Evolutionary conservation across 2,329 filamentous ascomycete species (phyloP), one percentile per base, ranked within the genome.

Genomic region (Hypoxylon sp.): DNA sequence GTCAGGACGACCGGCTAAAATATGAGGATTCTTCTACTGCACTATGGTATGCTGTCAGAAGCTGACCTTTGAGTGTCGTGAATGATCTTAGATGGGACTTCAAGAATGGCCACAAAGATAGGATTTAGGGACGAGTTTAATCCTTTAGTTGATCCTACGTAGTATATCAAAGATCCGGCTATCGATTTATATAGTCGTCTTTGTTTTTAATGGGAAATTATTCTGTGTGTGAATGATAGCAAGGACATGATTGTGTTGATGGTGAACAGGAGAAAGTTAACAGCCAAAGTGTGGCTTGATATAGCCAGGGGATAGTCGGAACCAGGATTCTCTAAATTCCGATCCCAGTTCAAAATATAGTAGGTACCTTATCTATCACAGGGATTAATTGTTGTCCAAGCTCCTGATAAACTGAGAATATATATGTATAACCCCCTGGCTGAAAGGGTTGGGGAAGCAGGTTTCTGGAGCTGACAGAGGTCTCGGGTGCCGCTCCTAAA

Each of bases 1-100:
- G 69, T 69, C 69, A 56, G 66, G 66, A 52, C 3, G 13, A 47
- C 17, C n/a, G 26, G 61, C 48, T 69, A 65, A 71, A 71, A 67
- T 71, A 69, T 17, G 48, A 67, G 48, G 14, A 54, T 44, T 42
- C 29, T 63, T 67, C 42, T 63, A 56, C 63, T 56, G 10, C 35
- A 59, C 13, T 65, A 65, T 71, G 55, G 44, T 22, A 2, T 47
- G n/a, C 8, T 48, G 69, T 71, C 69, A 60, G 46, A 35, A 47
- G 5, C 10, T 56, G 17, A 42, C 33, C 69, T 71, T 71, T 71
- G 63, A 69, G 19, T 52, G 69, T 66, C 66, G 61, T 71, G 69
- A 69, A 71, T 51, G 42, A 65, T 69, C 66, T 69, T 69, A 59
- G 60, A 63, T 26, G 5, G n/a, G 66, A 71, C 54, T 63, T 60